Percentiles rank a stretch among this genome's conserved stretches.
Evolutionary conservation across 2,329 filamentous ascomycete species (phyloP).

Genomic region (Bretziella fagacearum): DNA sequence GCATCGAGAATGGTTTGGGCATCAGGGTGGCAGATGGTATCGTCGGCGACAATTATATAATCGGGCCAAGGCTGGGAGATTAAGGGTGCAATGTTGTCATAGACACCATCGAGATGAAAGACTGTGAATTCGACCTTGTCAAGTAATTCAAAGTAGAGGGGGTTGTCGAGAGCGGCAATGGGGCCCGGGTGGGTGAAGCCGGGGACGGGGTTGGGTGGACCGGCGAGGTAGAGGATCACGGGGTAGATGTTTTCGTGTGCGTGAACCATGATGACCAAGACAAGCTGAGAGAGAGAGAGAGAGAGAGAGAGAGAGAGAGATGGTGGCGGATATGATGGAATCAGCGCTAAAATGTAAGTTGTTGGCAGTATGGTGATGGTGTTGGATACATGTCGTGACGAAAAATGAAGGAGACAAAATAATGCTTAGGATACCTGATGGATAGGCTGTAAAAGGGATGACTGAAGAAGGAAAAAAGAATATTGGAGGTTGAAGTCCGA

Average conservation of each 20-base stretch:
- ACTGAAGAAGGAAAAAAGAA: too few relatives aligned
- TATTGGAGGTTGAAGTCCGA: too few relatives aligned
- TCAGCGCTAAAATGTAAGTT: too few relatives aligned
- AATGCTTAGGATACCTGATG: too few relatives aligned
- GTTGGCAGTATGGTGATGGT: too few relatives aligned
- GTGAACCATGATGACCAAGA: background rate
- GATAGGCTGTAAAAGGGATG: too few relatives aligned
- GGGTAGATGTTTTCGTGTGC: constrained; percentile 3
- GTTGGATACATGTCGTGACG: too few relatives aligned
- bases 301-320: too few relatives aligned
- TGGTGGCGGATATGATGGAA: too few relatives aligned
- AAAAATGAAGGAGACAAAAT: too few relatives aligned
- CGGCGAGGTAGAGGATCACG: background rate
- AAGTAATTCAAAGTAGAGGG: background rate
- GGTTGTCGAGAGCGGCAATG: background rate
- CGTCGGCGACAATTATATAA: background rate
- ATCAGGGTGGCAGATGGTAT: background rate
- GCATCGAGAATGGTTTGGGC: background rate
- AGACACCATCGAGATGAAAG: background rate
- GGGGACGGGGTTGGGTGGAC: background rate
- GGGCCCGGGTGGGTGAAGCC: background rate
- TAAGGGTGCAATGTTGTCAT: background rate
- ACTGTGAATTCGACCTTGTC: background rate
- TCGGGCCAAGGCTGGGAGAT: background rate
- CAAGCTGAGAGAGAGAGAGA: too few relatives aligned